Conservation (phyloP, 495 filamentous ascomycete species). For the Collariella sp. region DNA sequence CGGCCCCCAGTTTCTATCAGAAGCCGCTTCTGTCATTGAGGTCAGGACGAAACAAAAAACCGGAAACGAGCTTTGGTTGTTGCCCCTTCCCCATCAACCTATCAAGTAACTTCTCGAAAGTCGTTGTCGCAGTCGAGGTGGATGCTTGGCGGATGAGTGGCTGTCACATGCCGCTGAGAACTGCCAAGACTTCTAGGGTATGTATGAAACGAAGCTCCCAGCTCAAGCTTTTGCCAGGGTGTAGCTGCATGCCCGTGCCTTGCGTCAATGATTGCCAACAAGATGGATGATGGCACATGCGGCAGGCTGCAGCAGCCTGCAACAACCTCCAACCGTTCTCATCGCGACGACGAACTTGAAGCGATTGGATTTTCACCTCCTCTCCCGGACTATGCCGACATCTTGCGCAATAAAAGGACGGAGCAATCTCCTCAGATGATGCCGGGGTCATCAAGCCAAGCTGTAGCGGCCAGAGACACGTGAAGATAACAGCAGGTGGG, state of each 20-base stretch:
- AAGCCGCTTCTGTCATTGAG: no score
- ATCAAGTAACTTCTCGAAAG: no score
- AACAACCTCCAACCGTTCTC: not conserved
- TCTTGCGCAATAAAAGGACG: not conserved
- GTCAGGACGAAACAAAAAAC: no score
- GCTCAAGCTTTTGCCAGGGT: slow-evolving; percentile 1
- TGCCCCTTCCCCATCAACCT: no score
- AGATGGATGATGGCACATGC: not conserved
- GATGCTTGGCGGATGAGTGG: not conserved
- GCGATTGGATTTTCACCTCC: not conserved
- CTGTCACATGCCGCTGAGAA: slow-evolving; percentile 14
- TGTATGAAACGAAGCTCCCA: not conserved
- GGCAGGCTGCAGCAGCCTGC: not conserved
- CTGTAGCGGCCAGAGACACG: slow-evolving; percentile 17
- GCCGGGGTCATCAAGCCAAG: not conserved
- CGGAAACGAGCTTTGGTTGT: no score
- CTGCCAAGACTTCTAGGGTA: not conserved
- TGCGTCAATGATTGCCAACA: slow-evolving; percentile 3
- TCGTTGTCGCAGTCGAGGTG: not conserved
- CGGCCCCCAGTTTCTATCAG: no score
- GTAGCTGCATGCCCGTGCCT: slow-evolving; percentile 7
- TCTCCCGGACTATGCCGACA: not conserved
- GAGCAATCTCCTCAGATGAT: slow-evolving; percentile 2
- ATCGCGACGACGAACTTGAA: not conserved
- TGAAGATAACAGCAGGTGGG: slow-evolving; percentile 20